Base-by-base conservation (phyloP, 495 filamentous ascomycete genomes). In the Hypoxylon cercidicola region DNA sequence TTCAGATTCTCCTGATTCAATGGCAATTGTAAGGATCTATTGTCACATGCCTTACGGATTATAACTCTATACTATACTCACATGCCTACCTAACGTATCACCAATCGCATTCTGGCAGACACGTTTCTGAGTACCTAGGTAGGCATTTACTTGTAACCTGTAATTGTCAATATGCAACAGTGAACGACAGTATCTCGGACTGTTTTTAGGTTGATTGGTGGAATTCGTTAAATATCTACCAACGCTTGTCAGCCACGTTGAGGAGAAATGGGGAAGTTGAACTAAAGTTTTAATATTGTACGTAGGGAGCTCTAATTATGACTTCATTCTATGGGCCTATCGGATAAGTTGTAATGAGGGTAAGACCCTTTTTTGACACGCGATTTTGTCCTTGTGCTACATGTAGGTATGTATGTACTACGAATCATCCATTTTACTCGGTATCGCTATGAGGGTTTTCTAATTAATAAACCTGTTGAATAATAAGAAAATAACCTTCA, bases 241-340 rank as follows among this genome's bases (percentile, higher is more conserved):
- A 68, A 63, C 64, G 13, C 60, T 23, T 60, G 49, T 41, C 19
- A 60, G 64, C 64, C 64, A 68, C 64, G 64, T 68, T n/a, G 53
- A 45, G 44, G 15, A 60, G 50, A 55, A 62, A 60, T 58, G 64
- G 50, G 13, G 50, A 55, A 55, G 10, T 55, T 37, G 44, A 41
- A 41, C 35, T 20, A 39, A 59, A 55, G 7, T 55, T 59, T 39
- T 58, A 20, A 55, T 9, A n/a, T n/a, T n/a, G n/a, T n/a, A 54
- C 30, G 30, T 32, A 32, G 8, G 15, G 19, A 40, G 53, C 19
- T 53, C 23, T 32, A 15, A 54, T 48, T 48, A 51, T 59, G 20
- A 48, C 43, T 30, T 44, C 16, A 35, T 40, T 10, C 2, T 43
- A 43, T 43, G 40, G 40, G 20, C 43, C 45, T 63, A 57, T 63